Evolutionary conservation across 2,329 filamentous ascomycete genomes (phyloP), one percentile per base, ranked within the genome.

Genomic region (Fragosphaeria purpurea): DNA sequence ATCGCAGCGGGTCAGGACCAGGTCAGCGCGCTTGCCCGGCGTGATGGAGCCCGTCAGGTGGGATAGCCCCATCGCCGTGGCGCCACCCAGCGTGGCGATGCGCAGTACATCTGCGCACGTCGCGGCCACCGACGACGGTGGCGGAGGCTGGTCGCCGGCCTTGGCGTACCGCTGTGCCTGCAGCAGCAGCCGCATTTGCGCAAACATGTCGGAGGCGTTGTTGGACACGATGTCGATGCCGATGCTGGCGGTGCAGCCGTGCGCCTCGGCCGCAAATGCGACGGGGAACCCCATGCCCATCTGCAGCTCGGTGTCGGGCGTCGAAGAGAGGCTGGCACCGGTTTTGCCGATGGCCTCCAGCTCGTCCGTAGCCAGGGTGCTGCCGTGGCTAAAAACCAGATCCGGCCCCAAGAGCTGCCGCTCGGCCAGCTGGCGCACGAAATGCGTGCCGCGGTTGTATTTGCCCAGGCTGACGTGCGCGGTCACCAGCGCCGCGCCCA

Each of bases 261-360:
- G 45, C 11, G 31, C 40, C 7, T 34, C 30, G 2, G 42, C 42
- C 22, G 32, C 13, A 11, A 50, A 35, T 6, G 38, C 38, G 11
- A 50, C 34, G 9, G 44, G 44, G 33, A 8, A 10, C 7, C 34
- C 33, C 44, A 46, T n/a, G 6, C 44, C 51, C 41, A 48, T 51
- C 41, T 51, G 49, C 40, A 51, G 40, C 33, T 51, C 49, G 3
- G 49, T 51, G 22, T 47, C 44, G 12, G 49, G 49, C 22, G 49
- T 51, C 10, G 49, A 47, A 7, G 44, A 44, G 22, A 51, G 39
- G 11, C 37, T 31, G 7, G 44, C 38, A 11, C 39, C 39, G 10
- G 44, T 33, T 5, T 39, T 7, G 8, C 22, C 22, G 33, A 51
- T 41, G 32, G 22, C 13, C 41, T 39, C n/a, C 10, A 44, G 22